Conservation (phyloP, 192 early-diverging fungal genomes). For the Gonapodya sp. region DNA sequence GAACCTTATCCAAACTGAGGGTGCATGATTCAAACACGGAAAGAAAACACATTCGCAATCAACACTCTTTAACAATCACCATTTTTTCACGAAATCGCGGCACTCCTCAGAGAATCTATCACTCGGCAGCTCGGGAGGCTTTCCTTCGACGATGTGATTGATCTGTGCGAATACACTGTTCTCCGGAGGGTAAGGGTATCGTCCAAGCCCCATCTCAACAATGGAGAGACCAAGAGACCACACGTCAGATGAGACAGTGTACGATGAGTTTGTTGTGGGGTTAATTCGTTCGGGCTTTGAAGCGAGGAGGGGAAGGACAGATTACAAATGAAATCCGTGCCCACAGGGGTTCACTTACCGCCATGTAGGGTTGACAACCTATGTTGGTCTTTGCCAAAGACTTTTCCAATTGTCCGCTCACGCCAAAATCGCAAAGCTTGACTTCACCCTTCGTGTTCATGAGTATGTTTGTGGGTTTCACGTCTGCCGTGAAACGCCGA, state of each 20-base stretch:
- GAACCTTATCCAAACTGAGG: background rate
- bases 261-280: slow-evolving; percentile 39
- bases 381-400: slow-evolving; percentile 89
- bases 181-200: slow-evolving; percentile 65
- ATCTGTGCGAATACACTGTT: slow-evolving; percentile 80
- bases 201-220: slow-evolving; percentile 71
- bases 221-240: slow-evolving; percentile 87
- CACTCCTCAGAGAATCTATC: slow-evolving; percentile 57
- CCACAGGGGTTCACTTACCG: slow-evolving; percentile 35
- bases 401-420: slow-evolving; percentile 72
- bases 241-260: slow-evolving; percentile 83
- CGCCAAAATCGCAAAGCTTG: slow-evolving; percentile 95
- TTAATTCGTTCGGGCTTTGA: slow-evolving; percentile 88
- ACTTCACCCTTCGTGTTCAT: slow-evolving; percentile 78
- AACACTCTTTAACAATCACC: slow-evolving; percentile 28
- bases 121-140: slow-evolving; percentile 59
- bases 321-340: slow-evolving; percentile 7
- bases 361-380: slow-evolving; percentile 93
- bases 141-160: slow-evolving; percentile 72
- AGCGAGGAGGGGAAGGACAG: slow-evolving; percentile 4
- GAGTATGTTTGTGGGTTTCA: slow-evolving; percentile 92
- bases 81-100: slow-evolving; percentile 68
- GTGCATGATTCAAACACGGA: background rate
- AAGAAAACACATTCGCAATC: background rate
- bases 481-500: slow-evolving; percentile 42